Evolutionary conservation across 2,329 filamentous ascomycete genomes (phyloP).

Genomic region (Phialemonium atrogriseum): DNA sequence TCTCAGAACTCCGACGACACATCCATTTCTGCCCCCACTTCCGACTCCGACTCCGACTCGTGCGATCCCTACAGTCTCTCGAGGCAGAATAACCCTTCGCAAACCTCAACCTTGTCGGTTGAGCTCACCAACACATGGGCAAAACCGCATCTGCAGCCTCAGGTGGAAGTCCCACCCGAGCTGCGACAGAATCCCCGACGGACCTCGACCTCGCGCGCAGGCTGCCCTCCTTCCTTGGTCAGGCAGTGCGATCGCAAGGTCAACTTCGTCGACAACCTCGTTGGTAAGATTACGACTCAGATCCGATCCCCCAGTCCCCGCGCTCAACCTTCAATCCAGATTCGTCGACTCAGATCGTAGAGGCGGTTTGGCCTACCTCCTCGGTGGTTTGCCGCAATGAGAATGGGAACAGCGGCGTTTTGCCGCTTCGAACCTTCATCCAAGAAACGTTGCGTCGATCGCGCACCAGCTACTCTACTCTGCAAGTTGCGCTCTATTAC

Average conservation of each 20-base stretch:
- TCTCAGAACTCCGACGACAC: constrained; percentile 64
- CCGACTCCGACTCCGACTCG: constrained; percentile 34
- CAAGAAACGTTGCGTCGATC: constrained; percentile 94
- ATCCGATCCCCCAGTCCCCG: constrained; percentile 8
- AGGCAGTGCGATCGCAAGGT: constrained; percentile 88
- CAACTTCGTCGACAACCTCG: constrained; percentile 92
- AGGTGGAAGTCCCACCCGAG: constrained; percentile 46
- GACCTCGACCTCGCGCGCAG: constrained; percentile 46
- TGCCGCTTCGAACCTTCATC: constrained; percentile 91
- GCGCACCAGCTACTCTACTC: constrained; percentile 91
- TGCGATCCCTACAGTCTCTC: constrained; percentile 34
- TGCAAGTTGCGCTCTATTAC: constrained; percentile 96
- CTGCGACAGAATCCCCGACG: constrained; percentile 57
- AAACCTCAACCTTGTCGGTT: constrained; percentile 21
- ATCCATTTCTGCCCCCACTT: constrained; percentile 52
- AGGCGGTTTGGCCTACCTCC: constrained; percentile 92
- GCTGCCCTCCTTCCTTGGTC: constrained; percentile 65
- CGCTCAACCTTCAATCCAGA: constrained; percentile 52
- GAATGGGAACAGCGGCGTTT: constrained; percentile 63
- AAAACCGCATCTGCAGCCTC: constrained; percentile 16
- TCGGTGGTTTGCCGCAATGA: constrained; percentile 70
- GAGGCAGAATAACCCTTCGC: constrained; percentile 19
- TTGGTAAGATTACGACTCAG: constrained; percentile 63
- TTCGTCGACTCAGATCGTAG: constrained; percentile 94
- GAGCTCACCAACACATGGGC: constrained; percentile 23